These are phyloP conservation scores for Chaetomium strumarium DNA, from an alignment of 2,329 filamentous ascomycete species.

Conservation along the genomic window DNA sequence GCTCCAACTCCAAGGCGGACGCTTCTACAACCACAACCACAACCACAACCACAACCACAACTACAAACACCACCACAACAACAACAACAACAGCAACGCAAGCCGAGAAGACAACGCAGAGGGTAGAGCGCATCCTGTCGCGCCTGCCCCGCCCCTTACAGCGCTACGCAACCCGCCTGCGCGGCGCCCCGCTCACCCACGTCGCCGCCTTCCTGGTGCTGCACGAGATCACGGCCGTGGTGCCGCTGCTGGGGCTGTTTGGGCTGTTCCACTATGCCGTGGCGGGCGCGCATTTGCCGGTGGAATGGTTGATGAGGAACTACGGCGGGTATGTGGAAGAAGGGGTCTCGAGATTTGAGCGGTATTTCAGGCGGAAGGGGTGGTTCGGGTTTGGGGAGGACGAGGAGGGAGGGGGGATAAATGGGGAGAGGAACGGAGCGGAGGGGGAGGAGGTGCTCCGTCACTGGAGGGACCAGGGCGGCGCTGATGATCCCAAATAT, in stretches of 20 bases:
- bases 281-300: slow-evolving; percentile 55
- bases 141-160: slow-evolving; percentile 62
- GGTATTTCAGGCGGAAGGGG: slow-evolving; percentile 70
- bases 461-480: slow-evolving; percentile 29
- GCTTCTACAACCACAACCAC: background rate
- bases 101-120: slow-evolving; percentile 21
- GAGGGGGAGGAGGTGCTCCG: slow-evolving; percentile 25
- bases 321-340: slow-evolving; percentile 49
- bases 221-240: slow-evolving; percentile 83
- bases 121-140: slow-evolving; percentile 41
- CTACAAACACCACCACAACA: background rate
- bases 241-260: slow-evolving; percentile 71
- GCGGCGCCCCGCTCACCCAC: slow-evolving; percentile 73
- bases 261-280: slow-evolving; percentile 71
- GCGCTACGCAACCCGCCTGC: slow-evolving; percentile 62
- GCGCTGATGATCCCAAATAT: slow-evolving; percentile 38
- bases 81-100: background rate
- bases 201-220: slow-evolving; percentile 80
- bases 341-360: slow-evolving; percentile 68
- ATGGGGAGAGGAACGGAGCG: slow-evolving; percentile 23
- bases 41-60: slow-evolving; percentile 5
- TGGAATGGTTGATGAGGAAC: slow-evolving; percentile 43
- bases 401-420: slow-evolving; percentile 23
- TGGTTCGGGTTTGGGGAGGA: slow-evolving; percentile 63
- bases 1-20: background rate